Evolutionary conservation across 164 flowering plant species (phyloP), one percentile per base, ranked within the genome.

Genomic region (Chimonanthus praecox): DNA sequence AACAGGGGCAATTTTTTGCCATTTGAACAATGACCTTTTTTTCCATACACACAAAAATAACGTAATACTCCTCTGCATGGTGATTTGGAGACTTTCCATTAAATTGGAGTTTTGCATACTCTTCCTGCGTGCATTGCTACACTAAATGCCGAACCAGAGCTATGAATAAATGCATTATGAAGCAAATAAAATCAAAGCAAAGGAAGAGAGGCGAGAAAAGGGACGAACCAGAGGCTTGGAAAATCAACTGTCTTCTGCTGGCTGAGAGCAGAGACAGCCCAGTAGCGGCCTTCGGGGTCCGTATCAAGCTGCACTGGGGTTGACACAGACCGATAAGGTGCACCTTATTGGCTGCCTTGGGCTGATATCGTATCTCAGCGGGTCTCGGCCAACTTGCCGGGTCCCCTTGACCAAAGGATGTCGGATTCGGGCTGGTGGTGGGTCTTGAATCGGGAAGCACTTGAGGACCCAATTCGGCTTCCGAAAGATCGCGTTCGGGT

Each of bases 321-420:
- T 9, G 49, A 47, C 0, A 93, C 74, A 4, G 60, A 49, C 0
- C 96, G 45, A 87, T 84, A 15, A 93, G 60, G 75, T 78, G 82
- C 6, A 91, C 88, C 10, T 78, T 80, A 76, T 93, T 91, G 3
- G 83, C 88, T 3, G 85, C 87, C 78, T 84, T 86, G 0, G 84
- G 71, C 71, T 93, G 93, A 73, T 72, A 91, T 0, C 88, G 88
- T 47, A 91, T 88, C 74, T 87, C 83, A 15, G 72, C 80, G 3
- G 96, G 96, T 80, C 79, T 84, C 11, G 90, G 83, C 86, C 82
- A 85, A 43, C 70, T 60, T 7, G 33, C 58, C 33, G 1, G 33
- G 33, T 33, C 33, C 33, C 33, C 33, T 33, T 33, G 33, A 33
- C 33, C 33, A 33, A 6, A 6, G 58, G 33, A 3, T 7, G 58